Base-by-base conservation (phyloP, 2,329 filamentous ascomycete species). In the Elsinoe arachidis region DNA sequence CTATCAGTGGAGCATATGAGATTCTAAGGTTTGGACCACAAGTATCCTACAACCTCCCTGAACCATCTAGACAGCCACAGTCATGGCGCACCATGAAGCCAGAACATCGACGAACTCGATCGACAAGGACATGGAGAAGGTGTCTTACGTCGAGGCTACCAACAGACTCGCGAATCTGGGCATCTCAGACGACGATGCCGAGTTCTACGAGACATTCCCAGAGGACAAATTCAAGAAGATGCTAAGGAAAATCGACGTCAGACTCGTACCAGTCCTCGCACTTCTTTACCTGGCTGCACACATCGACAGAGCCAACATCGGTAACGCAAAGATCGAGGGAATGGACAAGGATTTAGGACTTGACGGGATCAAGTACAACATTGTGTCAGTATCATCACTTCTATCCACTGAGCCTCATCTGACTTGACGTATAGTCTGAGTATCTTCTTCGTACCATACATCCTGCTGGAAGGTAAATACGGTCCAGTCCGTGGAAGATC, bases 261-360 rank as follows among this genome's bases (percentile, higher is more conserved):
- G 2, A 70, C 80, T 61, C 79, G 79, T 66, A 80, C 78, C 61
- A 70, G 80, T 19, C 78, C 80, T 63, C 71, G 77, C 64, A n/a
- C 17, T 51, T 37, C 54, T 59, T 19, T 59, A 52, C 56, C 19
- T 46, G 43, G 59, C 35, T 33, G 52, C 38, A 43, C 59, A 51
- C 59, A 58, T 39, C 38, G 59, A 34, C 30, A 46, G 58, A n/a
- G 55, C 60, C 12, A 64, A 63, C 19, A 61, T 73, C 39, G 70
- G 71, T 43, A 72, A 73, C 59, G 70, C 71, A n/a, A 68, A 68
- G 39, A 67, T 72, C 14, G 66, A 70, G 58, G 70, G 71, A 10
- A 61, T 73, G 34, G 66, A 70, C 30, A 63, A 65, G 26, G 67
- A 70, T 53, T 62, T 72, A 11, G 43, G 67, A 19, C 65, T 72